Evolutionary conservation across 768 basidiomycete species (phyloP).

Genomic region (Albatrellus ellisii): DNA sequence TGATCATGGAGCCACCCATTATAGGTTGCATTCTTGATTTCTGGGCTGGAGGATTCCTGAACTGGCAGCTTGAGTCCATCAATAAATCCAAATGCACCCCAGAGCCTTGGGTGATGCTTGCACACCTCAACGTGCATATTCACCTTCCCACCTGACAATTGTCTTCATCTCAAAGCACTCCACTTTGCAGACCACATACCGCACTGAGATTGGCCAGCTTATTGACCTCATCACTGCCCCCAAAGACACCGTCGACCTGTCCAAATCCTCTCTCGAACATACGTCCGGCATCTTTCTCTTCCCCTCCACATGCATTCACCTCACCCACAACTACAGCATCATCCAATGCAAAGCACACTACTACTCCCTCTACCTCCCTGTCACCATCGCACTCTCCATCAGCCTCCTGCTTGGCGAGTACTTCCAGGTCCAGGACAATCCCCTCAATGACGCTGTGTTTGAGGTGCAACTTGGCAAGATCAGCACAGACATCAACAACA

Average conservation of each 20-base stretch:
- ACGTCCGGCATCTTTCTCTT: conserved; percentile 15
- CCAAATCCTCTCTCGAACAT: conserved; percentile 78
- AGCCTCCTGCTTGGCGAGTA: conserved; percentile 91
- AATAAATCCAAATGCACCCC: too few species aligned
- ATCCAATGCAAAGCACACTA: conserved; percentile 96
- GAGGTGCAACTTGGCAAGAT: conserved; percentile 91
- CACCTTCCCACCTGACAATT: too few species aligned
- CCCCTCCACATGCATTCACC: too few species aligned
- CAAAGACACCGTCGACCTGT: conserved; percentile 76
- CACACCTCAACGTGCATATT: too few species aligned
- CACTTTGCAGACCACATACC: conserved; percentile 61
- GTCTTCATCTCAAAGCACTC: too few species aligned
- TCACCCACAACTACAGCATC: conserved; percentile 75
- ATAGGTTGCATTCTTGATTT: too few species aligned
- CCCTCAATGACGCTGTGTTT: conserved; percentile 75
- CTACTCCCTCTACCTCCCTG: conserved; percentile 98
- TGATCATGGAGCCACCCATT: too few species aligned
- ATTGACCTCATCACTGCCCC: conserved; percentile 92
- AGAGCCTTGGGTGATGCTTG: too few species aligned
- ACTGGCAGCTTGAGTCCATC: too few species aligned
- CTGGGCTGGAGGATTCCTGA: too few species aligned
- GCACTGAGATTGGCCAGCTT: conserved; percentile 92
- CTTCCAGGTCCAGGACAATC: conserved; percentile 95
- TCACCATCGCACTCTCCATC: conserved; percentile 78
- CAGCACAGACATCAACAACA: conserved; percentile 94